Evolutionary conservation across 257 asterid species (phyloP).

Genomic region (Lithospermum erythrorhizon): DNA sequence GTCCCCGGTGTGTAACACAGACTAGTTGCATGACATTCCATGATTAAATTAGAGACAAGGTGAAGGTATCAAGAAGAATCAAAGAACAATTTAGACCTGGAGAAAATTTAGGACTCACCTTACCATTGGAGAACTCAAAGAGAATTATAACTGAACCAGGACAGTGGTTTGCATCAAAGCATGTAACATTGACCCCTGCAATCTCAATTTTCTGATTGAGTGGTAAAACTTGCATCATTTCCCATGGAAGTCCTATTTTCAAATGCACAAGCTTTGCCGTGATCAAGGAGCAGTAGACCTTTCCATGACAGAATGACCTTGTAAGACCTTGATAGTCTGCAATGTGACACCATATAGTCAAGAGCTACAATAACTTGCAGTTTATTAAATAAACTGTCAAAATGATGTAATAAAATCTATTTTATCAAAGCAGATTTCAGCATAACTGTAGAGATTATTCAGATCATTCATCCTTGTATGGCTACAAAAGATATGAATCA

Average conservation of each 20-base stretch:
- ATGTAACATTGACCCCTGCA: conserved; percentile 67
- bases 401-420: no score
- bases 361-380: not conserved
- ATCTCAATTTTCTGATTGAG: conserved; percentile 64
- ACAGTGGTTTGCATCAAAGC: conserved; percentile 96
- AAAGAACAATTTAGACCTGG: conserved; percentile 3
- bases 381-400: not conserved
- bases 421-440: no score
- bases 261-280: conserved; percentile 83
- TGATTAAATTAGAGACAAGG: conserved; percentile 8
- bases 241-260: conserved; percentile 75
- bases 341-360: conserved; percentile 6
- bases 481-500: no score
- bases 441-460: no score
- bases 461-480: no score
- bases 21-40: conserved; percentile 31
- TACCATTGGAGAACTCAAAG: conserved; percentile 75
- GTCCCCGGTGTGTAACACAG: conserved; percentile 92
- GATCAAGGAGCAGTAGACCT: conserved; percentile 62
- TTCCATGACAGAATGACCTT: conserved; percentile 76
- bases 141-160: conserved; percentile 86
- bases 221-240: conserved; percentile 66
- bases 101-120: conserved; percentile 44
- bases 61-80: conserved; percentile 1
- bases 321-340: conserved; percentile 99